phyloP scores from a whole-genome alignment of 805 yeast genomes.

The Pichia manshurica region DNA sequence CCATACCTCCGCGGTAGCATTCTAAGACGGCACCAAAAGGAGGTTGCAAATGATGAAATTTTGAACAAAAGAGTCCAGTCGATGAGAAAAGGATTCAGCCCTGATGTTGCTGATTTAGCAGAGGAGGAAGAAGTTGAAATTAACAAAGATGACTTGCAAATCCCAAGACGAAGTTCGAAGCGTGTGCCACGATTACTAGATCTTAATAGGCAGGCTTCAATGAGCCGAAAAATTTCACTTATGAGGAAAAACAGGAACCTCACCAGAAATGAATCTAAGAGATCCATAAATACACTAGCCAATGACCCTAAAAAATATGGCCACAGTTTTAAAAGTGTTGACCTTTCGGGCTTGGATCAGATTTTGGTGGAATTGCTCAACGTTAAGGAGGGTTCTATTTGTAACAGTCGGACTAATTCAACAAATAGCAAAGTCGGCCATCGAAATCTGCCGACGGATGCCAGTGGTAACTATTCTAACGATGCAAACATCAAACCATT shows the following conservation, averaged over 20 bases:
- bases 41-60: conserved; percentile 4
- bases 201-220: neutral
- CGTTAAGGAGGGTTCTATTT: neutral
- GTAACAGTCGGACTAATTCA: neutral
- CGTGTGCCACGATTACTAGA: neutral
- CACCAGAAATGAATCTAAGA: neutral
- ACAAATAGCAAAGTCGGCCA: neutral
- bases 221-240: neutral
- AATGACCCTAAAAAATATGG: neutral
- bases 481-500: conserved; percentile 3
- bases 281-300: conserved; percentile 4
- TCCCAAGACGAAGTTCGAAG: conserved; percentile 16
- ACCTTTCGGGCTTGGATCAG: conserved; percentile 8
- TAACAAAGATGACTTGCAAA: conserved; percentile 1
- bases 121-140: neutral
- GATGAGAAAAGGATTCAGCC: neutral
- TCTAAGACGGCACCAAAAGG: conserved; percentile 5
- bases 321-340: conserved; percentile 8
- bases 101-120: neutral
- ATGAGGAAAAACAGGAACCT: neutral
- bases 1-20: conserved; percentile 9
- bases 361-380: conserved; percentile 5
- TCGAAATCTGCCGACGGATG: too few species aligned
- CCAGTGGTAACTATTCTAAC: neutral
- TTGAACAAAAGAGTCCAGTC: neutral